Percentiles rank a stretch among this genome's conserved stretches.
These are phyloP conservation scores for Acanthamoeba royreba DNA, from an alignment of 208 protist species.

Conservation along the genomic window DNA sequence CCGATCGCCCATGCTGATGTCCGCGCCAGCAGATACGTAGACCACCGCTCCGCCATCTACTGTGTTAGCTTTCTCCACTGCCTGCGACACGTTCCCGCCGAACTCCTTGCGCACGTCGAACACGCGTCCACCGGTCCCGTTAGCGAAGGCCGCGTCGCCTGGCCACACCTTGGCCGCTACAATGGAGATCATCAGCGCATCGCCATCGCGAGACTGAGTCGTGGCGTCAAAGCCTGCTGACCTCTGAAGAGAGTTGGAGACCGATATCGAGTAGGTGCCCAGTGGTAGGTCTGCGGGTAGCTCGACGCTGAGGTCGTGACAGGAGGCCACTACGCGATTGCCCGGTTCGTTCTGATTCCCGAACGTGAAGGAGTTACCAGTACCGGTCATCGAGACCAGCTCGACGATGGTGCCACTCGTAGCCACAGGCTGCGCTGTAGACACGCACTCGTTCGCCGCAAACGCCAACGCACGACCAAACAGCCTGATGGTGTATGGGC, in stretches of 20 bases:
- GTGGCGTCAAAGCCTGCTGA: not conserved
- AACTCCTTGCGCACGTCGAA: not conserved
- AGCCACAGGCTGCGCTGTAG: not conserved
- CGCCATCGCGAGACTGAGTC: not conserved
- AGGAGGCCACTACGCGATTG: not conserved
- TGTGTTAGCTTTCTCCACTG: not conserved
- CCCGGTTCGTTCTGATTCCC: too few relatives aligned
- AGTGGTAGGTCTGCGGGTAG: not conserved
- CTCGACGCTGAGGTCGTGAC: not conserved
- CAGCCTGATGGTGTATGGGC: too few relatives aligned
- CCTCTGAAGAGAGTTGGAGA: not conserved
- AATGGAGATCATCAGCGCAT: not conserved
- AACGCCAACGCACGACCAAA: not conserved
- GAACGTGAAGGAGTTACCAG: not conserved
- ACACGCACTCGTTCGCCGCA: not conserved
- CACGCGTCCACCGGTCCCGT: not conserved
- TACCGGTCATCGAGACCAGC: not conserved
- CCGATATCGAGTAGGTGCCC: not conserved
- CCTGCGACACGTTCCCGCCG: not conserved
- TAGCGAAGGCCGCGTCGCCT: not conserved
- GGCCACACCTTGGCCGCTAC: not conserved
- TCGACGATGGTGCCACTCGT: not conserved
- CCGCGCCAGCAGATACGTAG: not conserved
- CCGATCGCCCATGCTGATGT: not conserved
- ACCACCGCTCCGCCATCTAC: not conserved